Evolutionary conservation across 2,329 filamentous ascomycete species (phyloP).

Genomic region (Berkeleyomyces rouxiae): DNA sequence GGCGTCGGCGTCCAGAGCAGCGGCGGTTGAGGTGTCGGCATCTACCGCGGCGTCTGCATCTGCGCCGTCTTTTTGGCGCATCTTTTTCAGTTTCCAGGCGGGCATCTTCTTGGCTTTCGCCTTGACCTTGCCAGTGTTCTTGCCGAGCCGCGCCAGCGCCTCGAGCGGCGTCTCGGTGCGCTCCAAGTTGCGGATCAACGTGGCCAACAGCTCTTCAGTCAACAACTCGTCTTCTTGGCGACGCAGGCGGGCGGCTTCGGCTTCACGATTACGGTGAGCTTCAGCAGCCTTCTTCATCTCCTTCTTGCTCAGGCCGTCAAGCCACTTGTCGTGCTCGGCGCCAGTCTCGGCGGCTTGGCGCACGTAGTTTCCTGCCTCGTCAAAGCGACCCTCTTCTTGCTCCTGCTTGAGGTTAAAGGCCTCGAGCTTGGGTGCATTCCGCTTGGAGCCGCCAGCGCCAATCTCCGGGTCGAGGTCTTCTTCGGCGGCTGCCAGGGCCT

Average conservation of each 20-base stretch:
- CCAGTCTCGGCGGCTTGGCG: conserved; percentile 80
- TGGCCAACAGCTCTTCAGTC: conserved; percentile 55
- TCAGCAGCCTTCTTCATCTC: conserved; percentile 79
- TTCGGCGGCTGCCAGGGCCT: conserved; percentile 54
- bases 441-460: conserved; percentile 78
- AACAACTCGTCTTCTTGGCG: conserved; percentile 59
- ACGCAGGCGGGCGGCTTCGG: conserved; percentile 54
- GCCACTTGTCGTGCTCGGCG: conserved; percentile 78
- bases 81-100: conserved; percentile 55
- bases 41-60: conserved; percentile 51
- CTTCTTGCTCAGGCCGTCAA: conserved; percentile 83
- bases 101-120: conserved; percentile 39
- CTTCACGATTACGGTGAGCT: conserved; percentile 71
- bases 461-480: conserved; percentile 75
- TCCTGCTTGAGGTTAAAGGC: conserved; percentile 89
- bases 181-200: conserved; percentile 57
- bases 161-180: conserved; percentile 75
- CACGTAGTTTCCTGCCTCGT: conserved; percentile 80
- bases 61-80: conserved; percentile 33
- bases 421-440: conserved; percentile 82
- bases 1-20: conserved; percentile 49
- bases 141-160: conserved; percentile 66
- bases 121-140: conserved; percentile 36
- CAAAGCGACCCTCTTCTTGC: conserved; percentile 83
- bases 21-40: conserved; percentile 25